Percentiles rank a stretch among this genome's conserved stretches.
Evolutionary conservation across 208 protist genomes (phyloP).

Genomic region (Wallacemonas sp.): DNA sequence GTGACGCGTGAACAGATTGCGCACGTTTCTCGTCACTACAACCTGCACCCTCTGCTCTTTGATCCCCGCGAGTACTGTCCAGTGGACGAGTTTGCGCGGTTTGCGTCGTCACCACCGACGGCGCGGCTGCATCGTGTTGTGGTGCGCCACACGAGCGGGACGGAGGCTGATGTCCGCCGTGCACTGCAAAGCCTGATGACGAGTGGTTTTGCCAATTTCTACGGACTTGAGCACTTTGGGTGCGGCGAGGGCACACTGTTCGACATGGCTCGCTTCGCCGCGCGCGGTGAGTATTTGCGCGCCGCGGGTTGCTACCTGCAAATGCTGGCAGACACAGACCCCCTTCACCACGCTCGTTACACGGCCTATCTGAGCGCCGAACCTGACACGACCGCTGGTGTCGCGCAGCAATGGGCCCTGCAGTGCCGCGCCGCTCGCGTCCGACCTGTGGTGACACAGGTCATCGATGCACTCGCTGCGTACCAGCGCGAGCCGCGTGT

Average conservation of each 20-base stretch:
- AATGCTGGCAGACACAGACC: conserved; percentile 57
- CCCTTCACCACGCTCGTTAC: conserved; percentile 59
- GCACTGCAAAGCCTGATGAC: conserved; percentile 23
- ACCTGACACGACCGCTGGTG: conserved; percentile 28
- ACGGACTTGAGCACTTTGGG: conserved; percentile 68
- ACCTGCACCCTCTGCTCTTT: conserved; percentile 75
- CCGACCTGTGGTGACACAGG: background rate
- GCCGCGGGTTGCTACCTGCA: conserved; percentile 59
- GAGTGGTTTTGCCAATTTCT: conserved; percentile 85
- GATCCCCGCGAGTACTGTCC: conserved; percentile 56
- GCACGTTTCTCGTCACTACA: conserved; percentile 78
- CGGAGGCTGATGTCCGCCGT: conserved; percentile 19
- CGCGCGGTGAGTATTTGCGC: conserved; percentile 23
- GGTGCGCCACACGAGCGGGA: conserved; percentile 60
- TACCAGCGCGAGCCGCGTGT: conserved; percentile 11
- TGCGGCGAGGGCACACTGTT: conserved; percentile 54
- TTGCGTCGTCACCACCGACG: conserved; percentile 9
- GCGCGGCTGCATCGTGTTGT: conserved; percentile 58
- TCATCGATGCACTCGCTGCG: conserved; percentile 11
- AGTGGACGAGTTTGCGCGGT: background rate
- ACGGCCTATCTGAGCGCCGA: conserved; percentile 67
- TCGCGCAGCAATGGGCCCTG: conserved; percentile 44
- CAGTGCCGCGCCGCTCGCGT: conserved; percentile 23
- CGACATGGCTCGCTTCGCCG: conserved; percentile 48
- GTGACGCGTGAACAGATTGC: conserved; percentile 74